Conservation (phyloP, 768 basidiomycete species). For the Butyriboletus loyo region DNA sequence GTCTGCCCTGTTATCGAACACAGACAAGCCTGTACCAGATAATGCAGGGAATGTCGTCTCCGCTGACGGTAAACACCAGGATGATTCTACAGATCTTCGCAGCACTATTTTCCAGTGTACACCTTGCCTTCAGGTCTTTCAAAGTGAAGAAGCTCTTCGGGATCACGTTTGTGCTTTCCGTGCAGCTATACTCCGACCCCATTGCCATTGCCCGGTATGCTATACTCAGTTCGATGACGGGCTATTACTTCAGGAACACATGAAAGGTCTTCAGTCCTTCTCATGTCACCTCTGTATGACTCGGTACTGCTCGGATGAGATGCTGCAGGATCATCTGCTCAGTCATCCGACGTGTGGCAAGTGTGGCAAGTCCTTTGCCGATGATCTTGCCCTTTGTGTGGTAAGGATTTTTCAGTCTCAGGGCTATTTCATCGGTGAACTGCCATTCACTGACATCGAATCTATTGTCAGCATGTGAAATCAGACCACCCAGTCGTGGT, state of each 20-base stretch:
- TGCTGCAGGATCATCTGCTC: conserved; percentile 26
- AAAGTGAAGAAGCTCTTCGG: conserved; percentile 4
- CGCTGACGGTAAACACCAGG: not conserved
- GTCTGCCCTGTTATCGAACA: not conserved
- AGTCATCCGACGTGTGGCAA: conserved; percentile 24
- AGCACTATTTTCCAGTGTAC: conserved; percentile 7
- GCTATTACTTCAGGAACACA: conserved; percentile 14
- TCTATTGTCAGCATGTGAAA: conserved; percentile 20
- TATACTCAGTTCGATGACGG: conserved; percentile 24
- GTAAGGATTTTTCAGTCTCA: conserved; percentile 10
- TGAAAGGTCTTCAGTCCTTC: conserved; percentile 11
- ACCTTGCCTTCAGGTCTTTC: conserved; percentile 16
- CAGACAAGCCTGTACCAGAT: not conserved
- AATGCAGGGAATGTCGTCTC: not conserved
- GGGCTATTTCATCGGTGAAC: not conserved
- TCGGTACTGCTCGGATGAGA: conserved; percentile 23
- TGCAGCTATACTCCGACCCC: conserved; percentile 7
- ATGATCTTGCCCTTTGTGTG: conserved; percentile 17
- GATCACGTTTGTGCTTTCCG: conserved; percentile 17
- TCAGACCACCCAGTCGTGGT: conserved; percentile 23
- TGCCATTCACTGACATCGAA: not conserved
- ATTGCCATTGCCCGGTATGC: conserved; percentile 26
- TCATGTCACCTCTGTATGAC: conserved; percentile 19
- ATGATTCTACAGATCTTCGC: not conserved
- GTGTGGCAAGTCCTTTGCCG: conserved; percentile 18